Conservation (phyloP, 129 eudicot genomes). For the Saussurea involucrata region DNA sequence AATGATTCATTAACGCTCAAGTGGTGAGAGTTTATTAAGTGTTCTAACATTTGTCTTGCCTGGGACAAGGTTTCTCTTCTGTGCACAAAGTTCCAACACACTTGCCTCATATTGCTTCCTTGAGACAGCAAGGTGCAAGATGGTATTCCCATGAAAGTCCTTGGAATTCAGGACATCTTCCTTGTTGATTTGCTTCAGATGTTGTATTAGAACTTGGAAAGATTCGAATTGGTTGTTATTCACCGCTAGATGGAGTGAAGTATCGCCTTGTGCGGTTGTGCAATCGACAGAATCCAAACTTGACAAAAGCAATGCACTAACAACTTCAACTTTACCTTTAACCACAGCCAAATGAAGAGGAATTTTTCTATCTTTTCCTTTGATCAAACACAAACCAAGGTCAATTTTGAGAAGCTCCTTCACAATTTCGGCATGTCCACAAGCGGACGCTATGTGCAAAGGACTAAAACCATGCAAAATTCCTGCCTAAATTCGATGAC, state of each 20-base stretch:
- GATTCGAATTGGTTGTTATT: conserved; percentile 35
- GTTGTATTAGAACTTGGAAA: conserved; percentile 23
- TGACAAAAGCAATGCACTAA: conserved; percentile 22
- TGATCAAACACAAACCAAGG: conserved; percentile 22
- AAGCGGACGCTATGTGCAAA: conserved; percentile 50
- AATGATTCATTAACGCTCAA: too few species aligned
- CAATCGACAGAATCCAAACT: conserved; percentile 26
- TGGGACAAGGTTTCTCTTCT: too few species aligned
- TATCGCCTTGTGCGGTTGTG: conserved; percentile 39
- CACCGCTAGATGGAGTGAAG: conserved; percentile 41
- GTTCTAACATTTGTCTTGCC: too few species aligned
- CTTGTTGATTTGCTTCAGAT: conserved; percentile 23
- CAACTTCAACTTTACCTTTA: conserved; percentile 41
- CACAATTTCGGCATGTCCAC: conserved; percentile 46
- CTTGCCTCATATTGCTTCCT: conserved; percentile 46
- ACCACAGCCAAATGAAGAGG: conserved; percentile 53
- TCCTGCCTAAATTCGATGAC: conserved; percentile 16
- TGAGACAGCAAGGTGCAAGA: conserved; percentile 39
- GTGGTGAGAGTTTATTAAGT: too few species aligned
- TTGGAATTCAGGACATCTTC: conserved; percentile 23
- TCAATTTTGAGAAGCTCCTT: conserved; percentile 47
- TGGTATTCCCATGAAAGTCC: conserved; percentile 39
- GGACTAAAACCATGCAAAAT: conserved; percentile 44
- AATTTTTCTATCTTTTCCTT: conserved; percentile 41
- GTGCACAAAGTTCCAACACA: too few species aligned